A percentile compares a stretch with the other conserved stretches of the same genome.
phyloP scores from a whole-genome alignment of 202 grass and related monocot species.

The Carex sylvatica region DNA sequence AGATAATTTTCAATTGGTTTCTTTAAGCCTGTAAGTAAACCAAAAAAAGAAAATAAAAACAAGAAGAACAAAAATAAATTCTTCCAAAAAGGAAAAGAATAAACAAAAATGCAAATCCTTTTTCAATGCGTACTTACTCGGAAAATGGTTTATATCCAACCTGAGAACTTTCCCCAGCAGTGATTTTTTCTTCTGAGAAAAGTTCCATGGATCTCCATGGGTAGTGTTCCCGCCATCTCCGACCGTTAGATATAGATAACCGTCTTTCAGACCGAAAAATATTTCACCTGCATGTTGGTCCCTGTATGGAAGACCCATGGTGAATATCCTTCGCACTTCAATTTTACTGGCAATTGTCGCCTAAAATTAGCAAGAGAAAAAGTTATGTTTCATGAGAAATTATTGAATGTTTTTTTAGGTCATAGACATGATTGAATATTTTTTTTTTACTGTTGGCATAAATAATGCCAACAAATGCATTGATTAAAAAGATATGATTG shows the following conservation, averaged over 20 bases:
- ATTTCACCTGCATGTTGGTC: conserved; percentile 77
- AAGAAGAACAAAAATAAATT: neutral
- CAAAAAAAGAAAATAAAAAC: neutral
- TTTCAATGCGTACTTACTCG: conserved; percentile 32
- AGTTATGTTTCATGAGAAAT: neutral
- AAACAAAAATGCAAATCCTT: neutral
- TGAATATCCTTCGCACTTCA: conserved; percentile 74
- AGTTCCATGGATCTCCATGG: conserved; percentile 80
- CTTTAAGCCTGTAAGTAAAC: neutral
- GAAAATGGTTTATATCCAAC: conserved; percentile 54
- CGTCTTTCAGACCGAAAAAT: conserved; percentile 61
- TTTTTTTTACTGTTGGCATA: too few species aligned
- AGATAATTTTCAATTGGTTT: neutral
- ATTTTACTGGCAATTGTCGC: conserved; percentile 44
- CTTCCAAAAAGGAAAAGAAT: neutral
- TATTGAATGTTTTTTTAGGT: too few species aligned
- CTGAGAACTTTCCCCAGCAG: conserved; percentile 77
- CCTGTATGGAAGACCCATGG: conserved; percentile 75
- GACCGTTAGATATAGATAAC: conserved; percentile 83
- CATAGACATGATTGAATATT: too few species aligned
- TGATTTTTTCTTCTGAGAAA: conserved; percentile 80
- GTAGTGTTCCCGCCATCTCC: conserved; percentile 52
- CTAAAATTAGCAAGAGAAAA: conserved; percentile 14
- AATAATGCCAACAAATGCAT: too few species aligned
- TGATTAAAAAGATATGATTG: too few species aligned